phyloP scores from a whole-genome alignment of 2,329 filamentous ascomycete species.

The Westerdykella ornata region DNA sequence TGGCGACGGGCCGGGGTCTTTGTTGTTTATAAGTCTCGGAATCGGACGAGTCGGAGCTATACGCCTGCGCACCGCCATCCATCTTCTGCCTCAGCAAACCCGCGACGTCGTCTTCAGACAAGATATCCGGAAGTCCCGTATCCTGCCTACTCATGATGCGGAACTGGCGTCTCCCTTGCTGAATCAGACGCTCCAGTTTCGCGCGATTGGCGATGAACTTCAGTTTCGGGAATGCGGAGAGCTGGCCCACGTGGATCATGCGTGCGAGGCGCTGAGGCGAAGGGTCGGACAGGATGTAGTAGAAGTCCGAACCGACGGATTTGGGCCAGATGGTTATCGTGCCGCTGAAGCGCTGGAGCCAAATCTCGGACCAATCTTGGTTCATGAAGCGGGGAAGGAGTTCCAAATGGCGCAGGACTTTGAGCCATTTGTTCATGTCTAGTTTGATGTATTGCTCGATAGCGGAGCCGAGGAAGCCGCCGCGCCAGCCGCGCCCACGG shows the following conservation, averaged over 20 bases:
- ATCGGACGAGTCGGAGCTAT: slow-evolving; percentile 27
- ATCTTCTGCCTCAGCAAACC: slow-evolving; percentile 34
- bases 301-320: slow-evolving; percentile 70
- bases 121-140: slow-evolving; percentile 32
- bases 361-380: slow-evolving; percentile 95
- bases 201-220: slow-evolving; percentile 86
- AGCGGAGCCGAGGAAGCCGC: slow-evolving; percentile 87
- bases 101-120: slow-evolving; percentile 45
- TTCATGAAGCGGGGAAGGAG: slow-evolving; percentile 82
- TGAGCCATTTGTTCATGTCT: slow-evolving; percentile 95
- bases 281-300: slow-evolving; percentile 79
- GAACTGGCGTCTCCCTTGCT: slow-evolving; percentile 48
- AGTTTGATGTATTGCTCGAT: slow-evolving; percentile 93
- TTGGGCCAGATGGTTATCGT: slow-evolving; percentile 97
- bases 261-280: slow-evolving; percentile 65
- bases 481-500: slow-evolving; percentile 87
- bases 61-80: slow-evolving; percentile 8
- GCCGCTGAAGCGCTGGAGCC: slow-evolving; percentile 89
- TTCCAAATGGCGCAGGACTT: slow-evolving; percentile 86
- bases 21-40: slow-evolving; percentile 12
- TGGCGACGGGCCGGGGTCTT: slow-evolving; percentile 8
- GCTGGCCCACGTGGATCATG: slow-evolving; percentile 87
- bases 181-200: slow-evolving; percentile 66
- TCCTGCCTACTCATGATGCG: slow-evolving; percentile 27
- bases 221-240: slow-evolving; percentile 83